phyloP scores from a whole-genome alignment of 495 filamentous ascomycete genomes.

The Tuber calosporum region DNA sequence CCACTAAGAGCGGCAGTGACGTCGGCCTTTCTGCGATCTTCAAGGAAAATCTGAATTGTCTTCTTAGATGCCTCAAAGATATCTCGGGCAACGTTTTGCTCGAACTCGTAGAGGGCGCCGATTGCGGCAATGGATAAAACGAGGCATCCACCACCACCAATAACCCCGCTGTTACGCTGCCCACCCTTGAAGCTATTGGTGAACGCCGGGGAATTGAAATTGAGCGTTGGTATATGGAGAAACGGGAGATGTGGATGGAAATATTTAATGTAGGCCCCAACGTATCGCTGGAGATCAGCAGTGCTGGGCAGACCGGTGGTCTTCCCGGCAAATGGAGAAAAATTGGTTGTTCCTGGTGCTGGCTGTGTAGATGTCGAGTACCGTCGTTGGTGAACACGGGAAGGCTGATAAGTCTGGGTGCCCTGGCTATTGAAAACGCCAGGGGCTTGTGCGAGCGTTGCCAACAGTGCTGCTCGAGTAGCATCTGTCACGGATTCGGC shows the following conservation, averaged over 20 bases:
- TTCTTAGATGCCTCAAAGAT: constrained; percentile 90
- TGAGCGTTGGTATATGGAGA: constrained; percentile 82
- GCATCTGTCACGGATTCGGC: constrained; percentile 86
- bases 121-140: constrained; percentile 95
- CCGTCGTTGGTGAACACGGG: constrained; percentile 34
- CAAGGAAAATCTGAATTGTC: constrained; percentile 88
- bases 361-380: constrained; percentile 45
- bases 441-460: constrained; percentile 65
- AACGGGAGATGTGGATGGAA: constrained; percentile 95
- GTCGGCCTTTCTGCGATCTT: constrained; percentile 85
- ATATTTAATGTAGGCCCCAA: constrained; percentile 83
- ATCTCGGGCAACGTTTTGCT: constrained; percentile 69
- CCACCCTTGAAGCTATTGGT: constrained; percentile 53
- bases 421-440: constrained; percentile 56
- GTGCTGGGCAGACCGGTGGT: constrained; percentile 69
- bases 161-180: constrained; percentile 56
- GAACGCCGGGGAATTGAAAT: constrained; percentile 73
- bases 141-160: constrained; percentile 80
- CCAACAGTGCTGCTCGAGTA: constrained; percentile 78
- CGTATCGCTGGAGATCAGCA: constrained; percentile 85
- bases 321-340: constrained; percentile 46
- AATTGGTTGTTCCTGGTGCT: constrained; percentile 38
- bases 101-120: constrained; percentile 88
- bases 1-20: constrained; percentile 61
- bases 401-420: constrained; percentile 29